These are phyloP conservation scores for Leccinum subgranulosum DNA, from an alignment of 768 basidiomycete species.

Conservation along the genomic window DNA sequence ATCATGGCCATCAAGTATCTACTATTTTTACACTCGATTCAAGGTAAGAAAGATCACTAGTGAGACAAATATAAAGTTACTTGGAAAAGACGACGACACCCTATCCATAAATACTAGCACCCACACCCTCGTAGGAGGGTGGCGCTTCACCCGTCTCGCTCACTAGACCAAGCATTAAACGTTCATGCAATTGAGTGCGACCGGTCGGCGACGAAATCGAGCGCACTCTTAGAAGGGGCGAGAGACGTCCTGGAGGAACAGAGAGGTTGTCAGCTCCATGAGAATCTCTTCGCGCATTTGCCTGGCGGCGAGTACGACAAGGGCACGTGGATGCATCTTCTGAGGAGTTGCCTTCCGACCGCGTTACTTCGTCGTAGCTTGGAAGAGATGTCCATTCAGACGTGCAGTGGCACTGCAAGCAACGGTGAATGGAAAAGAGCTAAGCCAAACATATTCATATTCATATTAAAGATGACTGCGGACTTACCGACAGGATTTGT, in stretches of 20 bases:
- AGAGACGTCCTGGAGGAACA: constrained; percentile 24
- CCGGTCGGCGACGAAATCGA: constrained; percentile 37
- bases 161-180: constrained; percentile 79
- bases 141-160: constrained; percentile 81
- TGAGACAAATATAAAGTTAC: neutral
- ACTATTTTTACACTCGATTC: neutral
- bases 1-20: neutral
- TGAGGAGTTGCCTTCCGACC: constrained; percentile 1
- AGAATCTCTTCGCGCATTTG: constrained; percentile 2
- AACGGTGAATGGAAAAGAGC: neutral
- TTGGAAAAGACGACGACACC: neutral
- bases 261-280: neutral
- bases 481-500: constrained; percentile 79
- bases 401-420: constrained; percentile 70
- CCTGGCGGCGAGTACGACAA: constrained; percentile 32
- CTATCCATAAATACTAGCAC: neutral
- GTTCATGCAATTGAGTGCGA: constrained; percentile 64
- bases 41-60: neutral
- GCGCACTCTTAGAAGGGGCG: constrained; percentile 30
- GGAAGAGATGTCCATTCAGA: constrained; percentile 79
- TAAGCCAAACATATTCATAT: neutral
- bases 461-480: neutral
- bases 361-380: constrained; percentile 51
- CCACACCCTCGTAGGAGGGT: constrained; percentile 40
- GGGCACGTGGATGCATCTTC: constrained; percentile 37